These are phyloP conservation scores for Akanthomyces uredinophilus DNA, from an alignment of 2,329 filamentous ascomycete species.

Conservation along the genomic window DNA sequence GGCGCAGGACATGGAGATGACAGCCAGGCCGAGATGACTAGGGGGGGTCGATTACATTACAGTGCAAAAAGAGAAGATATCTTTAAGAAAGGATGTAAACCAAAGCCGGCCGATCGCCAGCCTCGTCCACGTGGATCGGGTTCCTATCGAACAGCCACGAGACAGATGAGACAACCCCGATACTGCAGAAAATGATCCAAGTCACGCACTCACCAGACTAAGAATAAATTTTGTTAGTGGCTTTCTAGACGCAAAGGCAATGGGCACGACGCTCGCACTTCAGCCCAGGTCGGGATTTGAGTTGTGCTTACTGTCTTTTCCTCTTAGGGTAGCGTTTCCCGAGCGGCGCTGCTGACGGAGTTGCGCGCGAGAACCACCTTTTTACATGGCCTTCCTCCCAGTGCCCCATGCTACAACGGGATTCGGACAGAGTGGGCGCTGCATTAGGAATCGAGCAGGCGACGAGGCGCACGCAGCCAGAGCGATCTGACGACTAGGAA, in stretches of 20 bases:
- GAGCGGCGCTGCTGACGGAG: constrained; percentile 1
- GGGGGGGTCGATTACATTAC: neutral
- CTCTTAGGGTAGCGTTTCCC: constrained; percentile 13
- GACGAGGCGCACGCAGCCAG: neutral
- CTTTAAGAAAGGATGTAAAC: neutral
- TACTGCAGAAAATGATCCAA: neutral
- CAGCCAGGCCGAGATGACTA: neutral
- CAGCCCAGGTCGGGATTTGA: neutral
- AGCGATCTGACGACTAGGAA: neutral
- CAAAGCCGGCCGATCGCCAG: neutral
- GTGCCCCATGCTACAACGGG: neutral
- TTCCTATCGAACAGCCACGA: neutral
- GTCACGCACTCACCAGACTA: neutral
- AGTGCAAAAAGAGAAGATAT: neutral
- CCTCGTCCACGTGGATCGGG: neutral
- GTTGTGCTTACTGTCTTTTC: constrained; percentile 13
- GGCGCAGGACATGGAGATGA: neutral
- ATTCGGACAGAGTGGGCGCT: neutral
- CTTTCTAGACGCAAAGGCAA: neutral
- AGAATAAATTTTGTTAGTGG: neutral
- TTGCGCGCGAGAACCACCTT: neutral
- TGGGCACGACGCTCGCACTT: neutral
- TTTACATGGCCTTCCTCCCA: neutral
- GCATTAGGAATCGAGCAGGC: neutral
- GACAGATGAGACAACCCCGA: neutral